Evolutionary conservation across 1,284 basidiomycete genomes (phyloP).

Genomic region (Heterobasidion occidentale): DNA sequence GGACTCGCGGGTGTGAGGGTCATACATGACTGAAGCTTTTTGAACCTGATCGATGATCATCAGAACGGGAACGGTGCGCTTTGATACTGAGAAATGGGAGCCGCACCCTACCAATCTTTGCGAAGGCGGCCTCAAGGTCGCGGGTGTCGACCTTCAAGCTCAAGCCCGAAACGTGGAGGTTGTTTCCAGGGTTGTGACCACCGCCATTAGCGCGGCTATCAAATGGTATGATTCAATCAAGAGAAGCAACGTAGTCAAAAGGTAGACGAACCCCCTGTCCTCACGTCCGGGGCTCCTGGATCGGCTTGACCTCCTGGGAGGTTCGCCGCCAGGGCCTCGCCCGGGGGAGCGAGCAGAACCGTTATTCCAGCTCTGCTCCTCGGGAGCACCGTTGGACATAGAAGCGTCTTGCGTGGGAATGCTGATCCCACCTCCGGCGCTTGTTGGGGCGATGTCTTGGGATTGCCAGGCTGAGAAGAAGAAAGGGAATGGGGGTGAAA

Average conservation of each 20-base stretch:
- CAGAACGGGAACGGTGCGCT: background rate
- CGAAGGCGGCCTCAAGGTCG: conserved; percentile 83
- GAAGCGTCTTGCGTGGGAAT: conserved; percentile 54
- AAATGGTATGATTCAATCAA: conserved; percentile 10
- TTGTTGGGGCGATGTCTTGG: conserved; percentile 60
- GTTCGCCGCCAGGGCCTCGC: conserved; percentile 36
- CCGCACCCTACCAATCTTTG: conserved; percentile 85
- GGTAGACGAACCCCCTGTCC: conserved; percentile 41
- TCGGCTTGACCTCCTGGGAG: conserved; percentile 56
- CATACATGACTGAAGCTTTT: conserved; percentile 93
- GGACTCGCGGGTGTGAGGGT: conserved; percentile 93
- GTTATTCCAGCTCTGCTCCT: conserved; percentile 34
- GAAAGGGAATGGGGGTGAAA: conserved; percentile 14
- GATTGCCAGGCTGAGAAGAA: conserved; percentile 62
- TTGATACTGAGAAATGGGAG: conserved; percentile 10
- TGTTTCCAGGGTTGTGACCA: conserved; percentile 85
- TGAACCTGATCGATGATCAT: conserved; percentile 44
- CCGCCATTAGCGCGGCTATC: conserved; percentile 22
- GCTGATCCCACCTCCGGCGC: conserved; percentile 48
- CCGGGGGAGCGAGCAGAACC: conserved; percentile 39
- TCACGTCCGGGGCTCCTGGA: conserved; percentile 58
- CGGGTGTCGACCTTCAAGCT: conserved; percentile 76
- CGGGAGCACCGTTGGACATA: conserved; percentile 32
- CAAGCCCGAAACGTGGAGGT: conserved; percentile 91
- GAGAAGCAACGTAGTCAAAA: conserved; percentile 7